These are phyloP conservation scores for Diaporthe velutina DNA, from an alignment of 2,329 filamentous ascomycete genomes.

Conservation along the genomic window DNA sequence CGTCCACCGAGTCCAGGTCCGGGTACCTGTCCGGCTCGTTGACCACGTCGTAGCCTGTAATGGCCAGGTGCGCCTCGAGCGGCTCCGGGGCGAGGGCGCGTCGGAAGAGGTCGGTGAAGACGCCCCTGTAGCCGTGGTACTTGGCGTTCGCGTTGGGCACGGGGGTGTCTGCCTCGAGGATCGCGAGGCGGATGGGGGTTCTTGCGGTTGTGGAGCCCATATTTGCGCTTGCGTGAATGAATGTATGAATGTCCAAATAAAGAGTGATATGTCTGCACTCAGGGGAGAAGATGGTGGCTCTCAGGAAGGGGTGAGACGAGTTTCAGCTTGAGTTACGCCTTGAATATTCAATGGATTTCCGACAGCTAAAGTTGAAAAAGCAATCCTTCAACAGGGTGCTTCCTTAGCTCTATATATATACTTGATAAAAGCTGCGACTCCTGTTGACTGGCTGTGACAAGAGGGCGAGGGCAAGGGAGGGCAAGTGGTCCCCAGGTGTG, in stretches of 20 bases:
- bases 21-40: slow-evolving; percentile 76
- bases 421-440: background rate
- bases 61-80: slow-evolving; percentile 62
- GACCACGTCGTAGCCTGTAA: slow-evolving; percentile 80
- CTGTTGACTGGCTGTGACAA: background rate
- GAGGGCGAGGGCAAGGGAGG: background rate
- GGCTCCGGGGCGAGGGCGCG: slow-evolving; percentile 62
- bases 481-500: background rate
- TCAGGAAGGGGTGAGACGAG: background rate
- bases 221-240: background rate
- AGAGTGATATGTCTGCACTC: background rate
- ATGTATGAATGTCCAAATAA: background rate
- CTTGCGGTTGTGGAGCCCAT: slow-evolving; percentile 46
- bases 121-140: slow-evolving; percentile 79
- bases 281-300: background rate
- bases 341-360: background rate
- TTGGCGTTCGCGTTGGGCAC: slow-evolving; percentile 72
- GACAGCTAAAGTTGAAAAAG: background rate
- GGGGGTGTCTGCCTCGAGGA: slow-evolving; percentile 90
- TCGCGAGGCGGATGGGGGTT: slow-evolving; percentile 75
- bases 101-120: slow-evolving; percentile 73
- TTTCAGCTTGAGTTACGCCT: background rate
- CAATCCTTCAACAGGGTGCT: too few relatives aligned
- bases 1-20: slow-evolving; percentile 80
- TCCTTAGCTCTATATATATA: background rate